These are phyloP conservation scores for Xylaria sp. DNA, from an alignment of 2,329 filamentous ascomycete genomes.

Conservation along the genomic window DNA sequence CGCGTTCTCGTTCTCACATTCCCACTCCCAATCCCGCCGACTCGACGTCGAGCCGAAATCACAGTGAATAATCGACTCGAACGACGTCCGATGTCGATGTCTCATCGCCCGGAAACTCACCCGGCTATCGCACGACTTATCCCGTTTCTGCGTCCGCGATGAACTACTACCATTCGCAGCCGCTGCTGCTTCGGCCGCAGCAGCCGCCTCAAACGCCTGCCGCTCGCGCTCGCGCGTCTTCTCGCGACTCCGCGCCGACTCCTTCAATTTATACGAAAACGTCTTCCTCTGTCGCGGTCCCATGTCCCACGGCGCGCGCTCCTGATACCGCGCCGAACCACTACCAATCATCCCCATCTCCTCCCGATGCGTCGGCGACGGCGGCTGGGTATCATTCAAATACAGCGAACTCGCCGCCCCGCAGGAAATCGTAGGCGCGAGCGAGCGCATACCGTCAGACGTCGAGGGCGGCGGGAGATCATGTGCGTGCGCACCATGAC, in stretches of 20 bases:
- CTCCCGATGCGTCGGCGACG: too few relatives aligned
- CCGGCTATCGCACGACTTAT: not conserved
- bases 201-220: too few relatives aligned
- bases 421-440: conserved; percentile 11
- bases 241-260: conserved; percentile 6
- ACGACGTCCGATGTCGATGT: conserved; percentile 13
- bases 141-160: conserved; percentile 5
- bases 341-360: too few relatives aligned
- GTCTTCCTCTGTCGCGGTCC: conserved; percentile 11
- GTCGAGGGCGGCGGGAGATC: not conserved
- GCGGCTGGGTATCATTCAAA: not conserved
- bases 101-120: conserved; percentile 3
- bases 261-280: conserved; percentile 15
- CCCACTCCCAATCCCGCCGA: not conserved
- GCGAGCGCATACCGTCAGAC: conserved; percentile 19
- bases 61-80: conserved; percentile 14
- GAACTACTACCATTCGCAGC: too few relatives aligned
- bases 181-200: not conserved
- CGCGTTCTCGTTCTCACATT: not conserved
- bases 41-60: conserved; percentile 5
- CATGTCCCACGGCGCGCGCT: not conserved
- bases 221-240: not conserved
- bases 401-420: conserved; percentile 8
- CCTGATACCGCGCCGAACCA: not conserved
- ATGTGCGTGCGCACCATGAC: too few relatives aligned